A percentile compares a stretch with the other conserved stretches of the same genome.
phyloP scores from a whole-genome alignment of 495 filamentous ascomycete species.

The Venustampulla echinocandica region DNA sequence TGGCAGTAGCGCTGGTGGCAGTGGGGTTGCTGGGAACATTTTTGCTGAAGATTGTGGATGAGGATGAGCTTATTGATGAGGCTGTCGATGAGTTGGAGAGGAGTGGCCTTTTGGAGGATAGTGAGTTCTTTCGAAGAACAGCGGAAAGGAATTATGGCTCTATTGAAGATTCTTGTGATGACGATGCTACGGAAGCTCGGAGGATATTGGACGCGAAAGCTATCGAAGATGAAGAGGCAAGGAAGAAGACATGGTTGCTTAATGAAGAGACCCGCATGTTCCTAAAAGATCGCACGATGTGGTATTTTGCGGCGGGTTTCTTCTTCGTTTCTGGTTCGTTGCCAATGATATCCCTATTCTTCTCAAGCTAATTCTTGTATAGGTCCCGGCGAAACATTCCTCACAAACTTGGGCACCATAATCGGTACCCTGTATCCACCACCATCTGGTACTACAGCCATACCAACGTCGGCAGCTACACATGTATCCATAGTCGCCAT shows the following conservation, averaged over 20 bases:
- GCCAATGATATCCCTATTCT: background rate
- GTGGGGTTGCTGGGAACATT: constrained; percentile 70
- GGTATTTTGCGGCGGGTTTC: constrained; percentile 84
- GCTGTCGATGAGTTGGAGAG: constrained; percentile 77
- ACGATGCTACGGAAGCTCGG: constrained; percentile 26
- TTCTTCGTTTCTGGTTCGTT: constrained; percentile 56
- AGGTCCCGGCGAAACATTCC: constrained; percentile 90
- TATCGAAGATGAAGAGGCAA: constrained; percentile 53
- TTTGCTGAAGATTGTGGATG: constrained; percentile 54
- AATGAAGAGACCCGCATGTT: constrained; percentile 82
- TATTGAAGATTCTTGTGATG: constrained; percentile 23
- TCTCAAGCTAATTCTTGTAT: constrained; percentile 30
- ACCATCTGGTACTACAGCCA: constrained; percentile 30
- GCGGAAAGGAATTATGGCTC: constrained; percentile 27
- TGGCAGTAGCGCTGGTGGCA: constrained; percentile 54
- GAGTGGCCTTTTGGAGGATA: constrained; percentile 72
- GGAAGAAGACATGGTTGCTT: constrained; percentile 76
- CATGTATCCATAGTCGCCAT: constrained; percentile 88
- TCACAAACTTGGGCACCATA: constrained; percentile 94
- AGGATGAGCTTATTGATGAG: constrained; percentile 69
- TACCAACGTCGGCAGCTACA: constrained; percentile 63
- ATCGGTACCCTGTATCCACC: constrained; percentile 75
- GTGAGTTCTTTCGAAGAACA: constrained; percentile 48
- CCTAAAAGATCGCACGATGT: constrained; percentile 84
- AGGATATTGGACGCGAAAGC: constrained; percentile 36